phyloP scores from a whole-genome alignment of 1,284 basidiomycete species.

The Phylloboletellus chloephorus region DNA sequence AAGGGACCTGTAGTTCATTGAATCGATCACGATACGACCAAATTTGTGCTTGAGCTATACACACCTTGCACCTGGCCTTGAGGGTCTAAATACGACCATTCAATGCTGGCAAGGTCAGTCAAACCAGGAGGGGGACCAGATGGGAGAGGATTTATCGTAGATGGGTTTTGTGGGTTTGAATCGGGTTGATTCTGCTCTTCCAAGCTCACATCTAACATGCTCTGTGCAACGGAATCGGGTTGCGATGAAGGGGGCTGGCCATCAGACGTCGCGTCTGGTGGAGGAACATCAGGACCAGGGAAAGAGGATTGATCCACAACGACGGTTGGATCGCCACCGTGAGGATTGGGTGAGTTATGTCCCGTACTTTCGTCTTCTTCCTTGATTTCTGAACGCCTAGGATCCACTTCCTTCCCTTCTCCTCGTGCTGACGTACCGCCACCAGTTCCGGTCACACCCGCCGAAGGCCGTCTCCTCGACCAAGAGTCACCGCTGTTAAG shows the following conservation, averaged over 20 bases:
- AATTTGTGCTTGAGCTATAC: constrained; percentile 10
- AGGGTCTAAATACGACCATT: constrained; percentile 93
- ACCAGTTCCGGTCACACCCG: constrained; percentile 41
- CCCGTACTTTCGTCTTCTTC: constrained; percentile 52
- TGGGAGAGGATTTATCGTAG: constrained; percentile 18
- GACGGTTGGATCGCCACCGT: constrained; percentile 6
- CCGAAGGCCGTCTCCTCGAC: constrained; percentile 57
- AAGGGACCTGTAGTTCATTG: constrained; percentile 69
- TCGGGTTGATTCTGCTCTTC: constrained; percentile 12
- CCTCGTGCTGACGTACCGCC: constrained; percentile 32
- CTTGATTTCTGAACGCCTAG: constrained; percentile 44
- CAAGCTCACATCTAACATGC: constrained; percentile 18
- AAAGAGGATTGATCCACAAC: constrained; percentile 12
- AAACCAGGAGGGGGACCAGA: constrained; percentile 42
- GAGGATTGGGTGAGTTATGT: constrained; percentile 13
- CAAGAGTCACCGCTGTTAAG: constrained; percentile 61
- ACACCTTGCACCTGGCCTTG: constrained; percentile 84
- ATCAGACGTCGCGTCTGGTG: constrained; percentile 5
- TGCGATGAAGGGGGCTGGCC: constrained; percentile 12
- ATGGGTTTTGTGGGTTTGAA: constrained; percentile 9
- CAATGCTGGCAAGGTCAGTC: constrained; percentile 60
- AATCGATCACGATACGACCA: constrained; percentile 5
- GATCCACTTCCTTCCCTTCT: constrained; percentile 39
- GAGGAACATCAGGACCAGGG: constrained; percentile 10
- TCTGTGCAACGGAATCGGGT: constrained; percentile 8